A percentile compares a stretch with the other conserved stretches of the same genome.
These are phyloP conservation scores for Flaveria bidentis DNA, from an alignment of 129 eudicot genomes.

Conservation along the genomic window DNA sequence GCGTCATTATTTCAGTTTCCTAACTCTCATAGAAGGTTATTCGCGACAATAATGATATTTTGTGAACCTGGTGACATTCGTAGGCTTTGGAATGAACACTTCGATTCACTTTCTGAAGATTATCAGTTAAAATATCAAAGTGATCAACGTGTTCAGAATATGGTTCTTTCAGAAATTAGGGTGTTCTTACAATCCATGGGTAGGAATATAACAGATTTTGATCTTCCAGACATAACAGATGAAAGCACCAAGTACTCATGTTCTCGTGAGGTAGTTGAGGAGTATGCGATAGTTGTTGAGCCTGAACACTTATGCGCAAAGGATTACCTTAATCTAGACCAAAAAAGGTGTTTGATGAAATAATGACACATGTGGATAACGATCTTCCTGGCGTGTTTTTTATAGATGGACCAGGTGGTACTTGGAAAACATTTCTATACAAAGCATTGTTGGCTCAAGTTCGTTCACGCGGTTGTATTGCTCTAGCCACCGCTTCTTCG, in stretches of 20 bases:
- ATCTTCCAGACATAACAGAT: background rate
- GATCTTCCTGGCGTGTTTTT: no score
- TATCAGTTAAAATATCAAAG: no score
- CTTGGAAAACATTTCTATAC: no score
- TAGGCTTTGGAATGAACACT: slow-evolving; percentile 1
- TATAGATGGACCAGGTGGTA: no score
- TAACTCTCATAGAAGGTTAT: background rate
- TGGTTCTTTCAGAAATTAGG: background rate
- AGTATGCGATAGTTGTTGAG: background rate
- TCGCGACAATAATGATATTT: slow-evolving; percentile 4
- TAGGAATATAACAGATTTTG: background rate
- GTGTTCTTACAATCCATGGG: background rate
- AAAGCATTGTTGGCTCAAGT: no score
- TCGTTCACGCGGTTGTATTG: no score
- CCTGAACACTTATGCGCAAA: no score
- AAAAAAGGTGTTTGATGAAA: no score
- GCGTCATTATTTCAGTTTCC: slow-evolving; percentile 26
- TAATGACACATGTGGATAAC: no score
- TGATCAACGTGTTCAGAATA: no score
- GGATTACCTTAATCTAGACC: no score
- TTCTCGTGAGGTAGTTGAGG: slow-evolving; percentile 7
- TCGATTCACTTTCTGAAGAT: background rate
- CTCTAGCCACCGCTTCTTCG: no score
- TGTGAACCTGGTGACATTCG: slow-evolving; percentile 3
- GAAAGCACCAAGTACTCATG: background rate